Evolutionary conservation across 169 alveolate species (phyloP), one percentile per base, ranked within the genome.

Genomic region (Eimeria zaria): DNA sequence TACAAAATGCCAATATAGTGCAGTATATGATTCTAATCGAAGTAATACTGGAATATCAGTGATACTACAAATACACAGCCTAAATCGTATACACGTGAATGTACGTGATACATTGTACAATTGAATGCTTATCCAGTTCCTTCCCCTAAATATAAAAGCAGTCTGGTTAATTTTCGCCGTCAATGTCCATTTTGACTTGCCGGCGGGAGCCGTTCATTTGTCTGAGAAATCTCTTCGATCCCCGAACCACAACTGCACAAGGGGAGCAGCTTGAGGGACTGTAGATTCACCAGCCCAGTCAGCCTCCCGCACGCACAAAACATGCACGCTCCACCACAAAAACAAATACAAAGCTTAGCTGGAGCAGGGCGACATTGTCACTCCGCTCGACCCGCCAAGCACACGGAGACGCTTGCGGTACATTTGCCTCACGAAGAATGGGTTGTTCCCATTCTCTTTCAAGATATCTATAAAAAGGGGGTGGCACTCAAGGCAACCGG

Each of bases 181-280:
- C 64, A 27, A 12, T 24, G 88, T 46, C 88, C 14, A 78, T 46
- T 76, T 78, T 46, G 88, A 30, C 88, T n/a, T 30, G 24, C 67
- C 39, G 67, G 88, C 88, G 30, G 88, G 20, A 20, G 69, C 44
- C 64, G 9, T 41, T 46, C 24, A 74, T 12, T 39, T 22, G 60
- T 14, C 14, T 36, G 60, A 44, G 60, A 22, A 41, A n/a, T 69
- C 24, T 69, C 62, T 20, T 11, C 62, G 55, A 46, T 11, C 33
- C 14, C 88, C 39, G 67, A 51, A 51, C 88, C 88, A 78, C 88
- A 46, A 51, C 88, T 78, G 88, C 64, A 51, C 51, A 46, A 36
- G 44, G 88, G 67, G 67, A 46, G 67, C 67, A 18, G 41, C 88
- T 27, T 44, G 69, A 78, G 46, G 88, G 88, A 11, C 67, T 46